phyloP scores from a whole-genome alignment of 2,329 filamentous ascomycete species.

The Hirsutella rhossiliensis region DNA sequence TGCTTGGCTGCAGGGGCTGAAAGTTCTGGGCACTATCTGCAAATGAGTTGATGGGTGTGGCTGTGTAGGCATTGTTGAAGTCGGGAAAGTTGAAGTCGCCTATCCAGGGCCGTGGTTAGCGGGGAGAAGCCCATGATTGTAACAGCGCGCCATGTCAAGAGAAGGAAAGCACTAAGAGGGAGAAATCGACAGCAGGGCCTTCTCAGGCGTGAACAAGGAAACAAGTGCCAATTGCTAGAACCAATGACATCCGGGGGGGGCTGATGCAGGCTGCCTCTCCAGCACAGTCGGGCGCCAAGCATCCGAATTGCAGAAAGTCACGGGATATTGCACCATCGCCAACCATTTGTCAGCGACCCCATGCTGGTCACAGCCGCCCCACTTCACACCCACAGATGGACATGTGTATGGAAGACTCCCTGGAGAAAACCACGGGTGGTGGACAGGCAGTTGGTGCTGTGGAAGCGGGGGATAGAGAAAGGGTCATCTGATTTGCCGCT shows the following conservation, averaged over 20 bases:
- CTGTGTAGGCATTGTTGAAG: constrained; percentile 38
- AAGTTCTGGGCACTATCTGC: constrained; percentile 23
- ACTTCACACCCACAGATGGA: constrained; percentile 2
- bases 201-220: neutral
- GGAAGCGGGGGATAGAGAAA: neutral
- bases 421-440: neutral
- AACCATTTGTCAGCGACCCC: constrained; percentile 30
- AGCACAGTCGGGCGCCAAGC: neutral
- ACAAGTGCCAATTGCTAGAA: neutral
- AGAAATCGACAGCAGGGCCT: too few relatives aligned
- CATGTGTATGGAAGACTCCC: neutral
- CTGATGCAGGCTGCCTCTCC: neutral
- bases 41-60: constrained; percentile 32
- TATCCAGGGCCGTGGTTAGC: constrained; percentile 28
- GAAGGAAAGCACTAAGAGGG: neutral
- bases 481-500: neutral
- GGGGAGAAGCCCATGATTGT: neutral
- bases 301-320: constrained; percentile 23
- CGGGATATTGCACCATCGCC: constrained; percentile 50
- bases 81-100: constrained; percentile 47
- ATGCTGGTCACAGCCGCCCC: constrained; percentile 5
- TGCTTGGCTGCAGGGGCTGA: constrained; percentile 41
- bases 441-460: neutral
- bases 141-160: neutral
- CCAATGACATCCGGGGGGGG: neutral